Conservation (phyloP, 1,284 basidiomycete species). For the Fomitopsis betulina region DNA sequence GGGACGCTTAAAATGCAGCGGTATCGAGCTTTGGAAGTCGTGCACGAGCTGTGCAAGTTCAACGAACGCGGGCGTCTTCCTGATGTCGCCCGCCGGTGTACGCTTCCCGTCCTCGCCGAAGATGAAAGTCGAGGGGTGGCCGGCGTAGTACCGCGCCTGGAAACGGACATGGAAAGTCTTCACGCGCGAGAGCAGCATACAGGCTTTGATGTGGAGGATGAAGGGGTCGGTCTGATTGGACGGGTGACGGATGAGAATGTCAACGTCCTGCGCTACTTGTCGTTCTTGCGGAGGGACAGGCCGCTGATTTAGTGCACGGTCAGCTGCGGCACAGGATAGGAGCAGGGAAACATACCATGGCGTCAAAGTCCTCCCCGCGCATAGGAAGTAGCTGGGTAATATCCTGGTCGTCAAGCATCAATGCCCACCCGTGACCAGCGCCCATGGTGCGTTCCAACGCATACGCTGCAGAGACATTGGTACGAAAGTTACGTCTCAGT, state of each 20-base stretch:
- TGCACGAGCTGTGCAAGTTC: conserved; percentile 56
- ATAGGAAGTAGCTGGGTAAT: conserved; percentile 67
- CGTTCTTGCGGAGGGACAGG: conserved; percentile 50
- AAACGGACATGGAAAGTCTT: conserved; percentile 71
- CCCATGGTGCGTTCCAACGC: conserved; percentile 62
- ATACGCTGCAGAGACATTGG: conserved; percentile 41
- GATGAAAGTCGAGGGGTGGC: conserved; percentile 33
- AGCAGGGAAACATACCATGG: conserved; percentile 42
- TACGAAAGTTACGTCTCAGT: no score
- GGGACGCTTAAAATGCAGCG: conserved; percentile 50
- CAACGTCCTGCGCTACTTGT: conserved; percentile 62
- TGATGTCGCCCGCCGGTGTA: conserved; percentile 38
- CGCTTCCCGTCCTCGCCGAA: conserved; percentile 9
- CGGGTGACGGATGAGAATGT: conserved; percentile 54
- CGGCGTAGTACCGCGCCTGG: conserved; percentile 50
- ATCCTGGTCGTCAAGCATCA: conserved; percentile 67
- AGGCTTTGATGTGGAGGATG: conserved; percentile 64
- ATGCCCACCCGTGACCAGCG: conserved; percentile 65
- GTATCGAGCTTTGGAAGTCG: conserved; percentile 56
- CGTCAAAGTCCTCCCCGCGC: conserved; percentile 52
- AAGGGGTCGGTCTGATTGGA: conserved; percentile 66
- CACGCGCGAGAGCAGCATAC: conserved; percentile 61
- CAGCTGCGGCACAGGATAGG: not conserved
- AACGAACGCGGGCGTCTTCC: conserved; percentile 56
- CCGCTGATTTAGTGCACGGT: conserved; percentile 29